A percentile compares a stretch with the other conserved stretches of the same genome.
Evolutionary conservation across 2,329 filamentous ascomycete genomes (phyloP).

Genomic region (Cercospora sesami): DNA sequence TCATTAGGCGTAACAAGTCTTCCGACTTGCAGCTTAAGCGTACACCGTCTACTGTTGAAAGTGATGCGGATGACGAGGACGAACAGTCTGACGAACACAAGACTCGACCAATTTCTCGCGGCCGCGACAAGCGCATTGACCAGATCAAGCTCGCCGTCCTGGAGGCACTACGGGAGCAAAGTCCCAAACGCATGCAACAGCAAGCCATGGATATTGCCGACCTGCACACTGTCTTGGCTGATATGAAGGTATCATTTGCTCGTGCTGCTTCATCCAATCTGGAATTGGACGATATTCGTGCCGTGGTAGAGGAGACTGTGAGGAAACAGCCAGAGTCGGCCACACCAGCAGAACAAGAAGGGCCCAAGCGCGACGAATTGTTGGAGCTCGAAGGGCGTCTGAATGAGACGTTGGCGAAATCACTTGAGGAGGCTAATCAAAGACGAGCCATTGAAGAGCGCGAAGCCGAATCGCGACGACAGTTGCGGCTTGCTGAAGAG

Average conservation of each 20-base stretch:
- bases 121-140: slow-evolving; percentile 75
- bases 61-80: slow-evolving; percentile 89
- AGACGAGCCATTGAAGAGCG: slow-evolving; percentile 41
- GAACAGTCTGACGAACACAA: slow-evolving; percentile 61
- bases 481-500: slow-evolving; percentile 42
- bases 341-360: slow-evolving; percentile 31
- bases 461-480: slow-evolving; percentile 44
- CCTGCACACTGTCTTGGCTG: slow-evolving; percentile 50
- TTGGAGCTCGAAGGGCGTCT: slow-evolving; percentile 37
- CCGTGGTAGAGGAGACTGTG: slow-evolving; percentile 40
- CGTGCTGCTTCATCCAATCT: slow-evolving; percentile 48
- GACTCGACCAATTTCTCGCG: slow-evolving; percentile 72
- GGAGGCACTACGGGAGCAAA: slow-evolving; percentile 59
- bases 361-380: slow-evolving; percentile 31
- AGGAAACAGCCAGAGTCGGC: slow-evolving; percentile 34
- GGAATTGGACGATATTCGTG: slow-evolving; percentile 47
- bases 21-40: slow-evolving; percentile 47
- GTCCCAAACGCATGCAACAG: slow-evolving; percentile 29
- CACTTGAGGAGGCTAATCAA: slow-evolving; percentile 45
- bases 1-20: slow-evolving; percentile 56
- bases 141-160: slow-evolving; percentile 65
- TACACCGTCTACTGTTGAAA: slow-evolving; percentile 61
- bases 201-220: slow-evolving; percentile 39
- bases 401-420: slow-evolving; percentile 38
- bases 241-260: slow-evolving; percentile 51